Percentiles rank a stretch among this genome's conserved stretches.
Evolutionary conservation across 2,329 filamentous ascomycete species (phyloP).

Genomic region (Ophiostoma australiae): DNA sequence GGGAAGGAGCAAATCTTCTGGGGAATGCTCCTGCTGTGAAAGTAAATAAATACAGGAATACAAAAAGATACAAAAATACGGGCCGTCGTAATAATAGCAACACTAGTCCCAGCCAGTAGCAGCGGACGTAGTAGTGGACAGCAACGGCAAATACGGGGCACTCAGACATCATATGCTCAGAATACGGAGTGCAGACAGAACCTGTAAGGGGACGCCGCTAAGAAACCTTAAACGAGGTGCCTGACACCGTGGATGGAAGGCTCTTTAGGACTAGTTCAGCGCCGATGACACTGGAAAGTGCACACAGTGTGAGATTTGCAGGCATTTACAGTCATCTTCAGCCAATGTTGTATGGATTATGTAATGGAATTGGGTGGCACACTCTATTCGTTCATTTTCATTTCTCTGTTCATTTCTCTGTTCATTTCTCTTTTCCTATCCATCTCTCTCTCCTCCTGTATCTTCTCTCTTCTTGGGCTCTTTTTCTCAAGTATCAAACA

Average conservation of each 20-base stretch:
- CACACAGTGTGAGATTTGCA: not conserved
- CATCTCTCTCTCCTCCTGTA: too few species aligned
- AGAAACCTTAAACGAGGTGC: constrained; percentile 13
- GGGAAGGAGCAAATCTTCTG: constrained; percentile 7
- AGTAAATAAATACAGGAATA: constrained; percentile 5
- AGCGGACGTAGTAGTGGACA: not conserved
- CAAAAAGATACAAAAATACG: not conserved
- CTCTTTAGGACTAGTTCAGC: constrained; percentile 1
- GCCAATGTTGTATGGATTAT: not conserved
- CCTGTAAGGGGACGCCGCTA: constrained; percentile 10
- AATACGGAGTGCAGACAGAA: not conserved
- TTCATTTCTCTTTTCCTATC: too few species aligned
- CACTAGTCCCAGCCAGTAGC: not conserved
- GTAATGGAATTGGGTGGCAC: not conserved
- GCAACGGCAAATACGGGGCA: constrained; percentile 1
- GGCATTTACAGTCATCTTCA: too few species aligned
- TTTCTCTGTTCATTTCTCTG: too few species aligned
- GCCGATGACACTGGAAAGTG: not conserved
- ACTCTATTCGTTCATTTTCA: too few species aligned
- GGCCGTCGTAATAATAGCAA: not conserved
- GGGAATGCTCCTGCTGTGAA: constrained; percentile 1
- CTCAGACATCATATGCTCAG: not conserved
- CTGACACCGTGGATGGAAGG: not conserved
- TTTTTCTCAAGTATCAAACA: not conserved
- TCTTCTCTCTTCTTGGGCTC: too few species aligned